phyloP scores from a whole-genome alignment of 2,329 filamentous ascomycete species.

The Penicillium hordei region DNA sequence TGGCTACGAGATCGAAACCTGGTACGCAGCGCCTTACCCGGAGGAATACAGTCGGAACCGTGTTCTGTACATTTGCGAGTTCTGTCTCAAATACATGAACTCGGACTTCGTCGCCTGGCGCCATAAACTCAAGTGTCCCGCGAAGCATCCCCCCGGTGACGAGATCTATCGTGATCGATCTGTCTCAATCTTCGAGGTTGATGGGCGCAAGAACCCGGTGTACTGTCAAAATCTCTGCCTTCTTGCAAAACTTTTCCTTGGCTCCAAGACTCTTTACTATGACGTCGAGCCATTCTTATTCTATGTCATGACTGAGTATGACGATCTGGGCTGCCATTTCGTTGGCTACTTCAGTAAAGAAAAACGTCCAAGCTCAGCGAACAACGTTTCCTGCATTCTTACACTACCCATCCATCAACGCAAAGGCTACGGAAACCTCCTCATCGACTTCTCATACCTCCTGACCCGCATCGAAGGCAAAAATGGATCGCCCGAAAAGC shows the following conservation, averaged over 20 bases:
- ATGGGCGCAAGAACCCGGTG: slow-evolving; percentile 87
- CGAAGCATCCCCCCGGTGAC: slow-evolving; percentile 94
- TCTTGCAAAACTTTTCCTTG: slow-evolving; percentile 92
- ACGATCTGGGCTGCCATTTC: slow-evolving; percentile 86
- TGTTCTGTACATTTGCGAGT: slow-evolving; percentile 98
- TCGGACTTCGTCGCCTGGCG: slow-evolving; percentile 98
- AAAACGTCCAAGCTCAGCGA: slow-evolving; percentile 88
- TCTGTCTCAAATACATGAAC: slow-evolving; percentile 99
- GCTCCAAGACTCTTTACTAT: slow-evolving; percentile 98
- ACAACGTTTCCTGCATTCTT: slow-evolving; percentile 96
- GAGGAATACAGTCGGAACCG: slow-evolving; percentile 97
- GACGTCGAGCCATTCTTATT: slow-evolving; percentile 99
- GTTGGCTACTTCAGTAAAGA: slow-evolving; percentile 99
- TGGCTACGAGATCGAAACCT: slow-evolving; percentile 96
- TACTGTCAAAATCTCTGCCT: slow-evolving; percentile 97
- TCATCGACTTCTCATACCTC: slow-evolving; percentile 98
- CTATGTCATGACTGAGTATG: slow-evolving; percentile 92
- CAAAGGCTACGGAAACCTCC: slow-evolving; percentile 91
- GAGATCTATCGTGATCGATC: slow-evolving; percentile 96
- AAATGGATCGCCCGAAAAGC: slow-evolving; percentile 94
- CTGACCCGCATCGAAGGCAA: slow-evolving; percentile 90
- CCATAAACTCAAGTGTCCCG: slow-evolving; percentile 94
- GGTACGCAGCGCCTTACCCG: slow-evolving; percentile 97
- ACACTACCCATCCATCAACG: slow-evolving; percentile 95
- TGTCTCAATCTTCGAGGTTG: slow-evolving; percentile 95